These are phyloP conservation scores for Aphanomyces euteiches DNA, from an alignment of 352 stramenopile species.

Conservation along the genomic window DNA sequence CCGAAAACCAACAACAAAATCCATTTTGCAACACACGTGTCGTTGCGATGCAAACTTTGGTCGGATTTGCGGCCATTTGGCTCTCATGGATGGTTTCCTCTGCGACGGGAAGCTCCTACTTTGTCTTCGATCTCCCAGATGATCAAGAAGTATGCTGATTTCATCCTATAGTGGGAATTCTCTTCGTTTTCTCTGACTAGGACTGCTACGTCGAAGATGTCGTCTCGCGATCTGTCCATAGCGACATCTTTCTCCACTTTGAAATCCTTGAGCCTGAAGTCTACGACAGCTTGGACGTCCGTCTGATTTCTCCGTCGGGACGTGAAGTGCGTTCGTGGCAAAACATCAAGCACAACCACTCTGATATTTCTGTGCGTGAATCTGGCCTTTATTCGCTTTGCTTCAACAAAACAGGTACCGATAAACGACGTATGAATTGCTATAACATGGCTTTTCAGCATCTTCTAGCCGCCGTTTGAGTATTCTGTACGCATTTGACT, in stretches of 20 bases:
- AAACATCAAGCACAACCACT: conserved; percentile 56
- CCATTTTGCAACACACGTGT: no score
- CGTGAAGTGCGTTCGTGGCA: conserved; percentile 54
- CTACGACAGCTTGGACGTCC: neutral
- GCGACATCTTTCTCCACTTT: conserved; percentile 21
- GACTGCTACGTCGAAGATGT: conserved; percentile 18
- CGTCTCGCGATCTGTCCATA: conserved; percentile 4
- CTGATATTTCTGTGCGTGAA: conserved; percentile 53
- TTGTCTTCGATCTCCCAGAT: conserved; percentile 12
- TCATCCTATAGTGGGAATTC: neutral
- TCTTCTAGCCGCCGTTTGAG: conserved; percentile 5
- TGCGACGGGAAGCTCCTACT: conserved; percentile 11
- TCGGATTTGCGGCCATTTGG: no score
- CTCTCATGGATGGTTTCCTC: neutral
- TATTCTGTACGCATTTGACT: conserved; percentile 20
- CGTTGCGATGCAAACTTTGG: no score
- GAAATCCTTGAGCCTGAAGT: conserved; percentile 10
- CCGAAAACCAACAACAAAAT: no score
- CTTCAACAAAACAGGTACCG: conserved; percentile 46
- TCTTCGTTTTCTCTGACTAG: conserved; percentile 8
- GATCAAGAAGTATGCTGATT: conserved; percentile 4
- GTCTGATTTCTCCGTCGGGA: conserved; percentile 36
- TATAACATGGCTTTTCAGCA: conserved; percentile 62
- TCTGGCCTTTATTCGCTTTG: conserved; percentile 76
- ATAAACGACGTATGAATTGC: conserved; percentile 38